Base-by-base conservation (phyloP, 805 yeast species). In the Groenewaldozyma salmanticensis region DNA sequence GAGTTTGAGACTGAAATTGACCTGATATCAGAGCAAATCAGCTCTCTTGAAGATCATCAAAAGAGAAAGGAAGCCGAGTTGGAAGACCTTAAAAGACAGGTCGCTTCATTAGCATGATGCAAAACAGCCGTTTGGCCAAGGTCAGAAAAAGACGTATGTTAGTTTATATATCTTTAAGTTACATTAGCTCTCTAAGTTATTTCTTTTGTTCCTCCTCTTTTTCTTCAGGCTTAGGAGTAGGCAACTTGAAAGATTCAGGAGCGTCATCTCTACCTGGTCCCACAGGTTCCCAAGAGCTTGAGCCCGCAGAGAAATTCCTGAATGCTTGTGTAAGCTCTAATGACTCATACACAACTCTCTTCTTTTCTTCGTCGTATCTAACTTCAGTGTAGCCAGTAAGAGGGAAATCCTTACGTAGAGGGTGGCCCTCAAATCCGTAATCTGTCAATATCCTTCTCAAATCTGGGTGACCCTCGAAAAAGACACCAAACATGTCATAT, bases 401-500 rank as follows among this genome's bases (percentile, higher is more conserved):
- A 52, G 95, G 95, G 81, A 85, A 85, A 64, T 85, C 95, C 62
- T 85, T 85, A 64, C 94, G 75, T 59, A 84, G 71, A 11, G 95
- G 95, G 59, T 84, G 92, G 40, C 95, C 95, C 64, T 83, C 94
- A 54, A 85, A 84, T 18, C 95, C 95, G 62, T 84, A 84, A 64
- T 84, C 95, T 42, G 95, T 84, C 77, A 84, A 74, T 61, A 84
- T 83, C 66, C 95, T 73, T 66, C 95, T 77, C 58, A 84, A 70
- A 62, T 84, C 95, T 4, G 94, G 94, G 62, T 85, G 95, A 45
- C 81, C 84, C 63, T 81, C 90, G 57, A 85, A 85, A 64, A 83
- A 83, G 44, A 85, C 75, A 33, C 95, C 95, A 59, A 74, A 85
- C 74, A 85, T 68, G 60, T 85, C 95, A 60, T 81, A 85, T 11